These are phyloP conservation scores for Scleroderma bovista DNA, from an alignment of 768 basidiomycete genomes.

Conservation along the genomic window DNA sequence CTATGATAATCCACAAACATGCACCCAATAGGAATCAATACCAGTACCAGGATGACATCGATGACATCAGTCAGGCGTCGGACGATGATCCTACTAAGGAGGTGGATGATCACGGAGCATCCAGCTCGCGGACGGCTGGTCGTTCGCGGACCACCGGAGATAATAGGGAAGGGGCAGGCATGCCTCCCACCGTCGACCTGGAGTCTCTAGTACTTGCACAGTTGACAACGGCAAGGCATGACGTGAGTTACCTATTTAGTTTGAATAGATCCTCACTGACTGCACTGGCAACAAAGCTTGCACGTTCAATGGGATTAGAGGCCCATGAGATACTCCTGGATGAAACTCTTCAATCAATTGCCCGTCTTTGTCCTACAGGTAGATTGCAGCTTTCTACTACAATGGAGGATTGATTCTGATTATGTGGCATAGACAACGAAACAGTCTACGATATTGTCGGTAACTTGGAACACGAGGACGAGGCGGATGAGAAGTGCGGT, in stretches of 20 bases:
- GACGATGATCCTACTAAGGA: conserved; percentile 15
- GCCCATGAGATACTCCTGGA: conserved; percentile 16
- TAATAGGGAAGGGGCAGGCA: not conserved
- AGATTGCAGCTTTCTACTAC: not conserved
- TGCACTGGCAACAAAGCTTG: conserved; percentile 11
- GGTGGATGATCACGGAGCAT: conserved; percentile 3
- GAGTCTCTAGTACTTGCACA: conserved; percentile 7
- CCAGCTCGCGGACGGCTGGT: conserved; percentile 6
- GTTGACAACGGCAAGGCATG: conserved; percentile 15
- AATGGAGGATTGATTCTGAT: not conserved
- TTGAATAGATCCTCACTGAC: not conserved
- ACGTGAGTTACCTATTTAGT: conserved; percentile 9
- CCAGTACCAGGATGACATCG: conserved; percentile 15
- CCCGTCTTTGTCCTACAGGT: conserved; percentile 17
- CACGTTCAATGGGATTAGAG: conserved; percentile 2
- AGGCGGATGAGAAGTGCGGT: conserved; percentile 15
- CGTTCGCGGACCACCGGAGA: conserved; percentile 4
- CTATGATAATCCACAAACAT: conserved; percentile 12
- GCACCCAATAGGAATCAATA: conserved; percentile 14
- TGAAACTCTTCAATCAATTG: conserved; percentile 20
- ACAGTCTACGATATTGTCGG: conserved; percentile 8
- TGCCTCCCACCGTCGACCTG: not conserved
- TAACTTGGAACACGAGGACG: conserved; percentile 13
- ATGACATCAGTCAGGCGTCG: conserved; percentile 23
- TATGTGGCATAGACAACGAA: conserved; percentile 8